Base-by-base conservation (phyloP, 805 yeast genomes). In the Priceomyces carsonii region DNA sequence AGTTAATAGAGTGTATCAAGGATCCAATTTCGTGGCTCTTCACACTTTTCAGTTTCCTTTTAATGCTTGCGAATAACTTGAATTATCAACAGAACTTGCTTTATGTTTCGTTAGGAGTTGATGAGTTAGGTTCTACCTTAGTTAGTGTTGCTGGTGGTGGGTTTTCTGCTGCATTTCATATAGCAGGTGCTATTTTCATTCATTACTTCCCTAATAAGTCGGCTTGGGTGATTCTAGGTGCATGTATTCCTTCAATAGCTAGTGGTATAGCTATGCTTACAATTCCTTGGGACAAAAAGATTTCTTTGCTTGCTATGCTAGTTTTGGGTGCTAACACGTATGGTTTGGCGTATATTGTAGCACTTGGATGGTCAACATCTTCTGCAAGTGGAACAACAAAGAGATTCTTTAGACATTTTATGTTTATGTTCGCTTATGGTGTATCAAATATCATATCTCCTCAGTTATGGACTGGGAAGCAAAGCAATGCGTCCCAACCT, bases 111-210 rank as follows among this genome's bases (percentile, higher is more conserved):
- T 4, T 25, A 27, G 28, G 58, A 3, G 24, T 48, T 21, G 53
- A 63, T 15, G 67, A 58, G 39, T 55, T 73, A 47, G 68, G 61
- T 40, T 63, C 81, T 0, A 75, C 80, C 0, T 57, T 76, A 27
- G 79, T 76, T 5, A 65, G 75, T 10, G 79, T 73, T 29, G 82
- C 79, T 0, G 61, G 73, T 26, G 73, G 76, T 42, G 79, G 78
- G 1, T 75, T 63, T 43, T 69, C 73, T 7, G 65, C 63, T 6
- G 34, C 67, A n/a, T 63, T 68, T 39, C 42, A 71, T 3, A 12
- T 39, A 9, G 25, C 25, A 8, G 39, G 33, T 7, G 14, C 35
- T 8, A 23, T 31, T 10, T 23, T 31, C 30, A 26, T 29, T 19
- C 13, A 30, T 5, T 22, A 12, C n/a, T 15, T 32, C 28, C 36